These are phyloP conservation scores for Juncus effusus DNA, from an alignment of 176 grass and related monocot genomes.

Conservation along the genomic window DNA sequence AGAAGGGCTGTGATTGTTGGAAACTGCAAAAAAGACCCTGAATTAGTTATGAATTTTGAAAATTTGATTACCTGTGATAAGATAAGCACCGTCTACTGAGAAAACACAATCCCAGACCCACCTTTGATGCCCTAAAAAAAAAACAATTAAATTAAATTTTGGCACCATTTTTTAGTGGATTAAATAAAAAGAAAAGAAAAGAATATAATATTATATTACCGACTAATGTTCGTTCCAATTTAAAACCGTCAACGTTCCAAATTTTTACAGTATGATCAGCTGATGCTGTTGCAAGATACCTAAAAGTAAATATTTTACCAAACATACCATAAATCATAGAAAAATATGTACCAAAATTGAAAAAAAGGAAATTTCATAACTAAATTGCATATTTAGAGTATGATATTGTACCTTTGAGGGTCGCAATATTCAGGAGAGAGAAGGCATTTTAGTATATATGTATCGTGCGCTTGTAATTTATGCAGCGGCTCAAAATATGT, in stretches of 20 bases:
- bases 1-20: not conserved
- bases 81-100: constrained; percentile 81
- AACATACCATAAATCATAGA: not conserved
- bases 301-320: constrained; percentile 21
- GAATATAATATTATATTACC: constrained; percentile 41
- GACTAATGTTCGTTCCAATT: constrained; percentile 69
- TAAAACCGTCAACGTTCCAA: constrained; percentile 96
- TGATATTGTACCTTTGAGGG: constrained; percentile 52
- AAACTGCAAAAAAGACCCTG: too few relatives aligned
- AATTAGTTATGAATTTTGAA: too few relatives aligned
- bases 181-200: not conserved
- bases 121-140: constrained; percentile 61
- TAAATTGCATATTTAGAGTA: too few relatives aligned
- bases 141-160: not conserved
- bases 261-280: constrained; percentile 93
- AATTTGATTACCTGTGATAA: constrained; percentile 56
- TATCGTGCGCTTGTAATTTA: constrained; percentile 90
- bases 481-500: constrained; percentile 67
- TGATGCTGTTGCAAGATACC: constrained; percentile 91
- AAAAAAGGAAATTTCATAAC: not conserved
- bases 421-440: constrained; percentile 93
- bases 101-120: constrained; percentile 98
- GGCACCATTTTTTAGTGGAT: not conserved
- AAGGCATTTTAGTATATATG: constrained; percentile 81
- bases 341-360: not conserved